Base-by-base conservation (phyloP, 2,329 filamentous ascomycete species). In the Colletotrichum lentis region DNA sequence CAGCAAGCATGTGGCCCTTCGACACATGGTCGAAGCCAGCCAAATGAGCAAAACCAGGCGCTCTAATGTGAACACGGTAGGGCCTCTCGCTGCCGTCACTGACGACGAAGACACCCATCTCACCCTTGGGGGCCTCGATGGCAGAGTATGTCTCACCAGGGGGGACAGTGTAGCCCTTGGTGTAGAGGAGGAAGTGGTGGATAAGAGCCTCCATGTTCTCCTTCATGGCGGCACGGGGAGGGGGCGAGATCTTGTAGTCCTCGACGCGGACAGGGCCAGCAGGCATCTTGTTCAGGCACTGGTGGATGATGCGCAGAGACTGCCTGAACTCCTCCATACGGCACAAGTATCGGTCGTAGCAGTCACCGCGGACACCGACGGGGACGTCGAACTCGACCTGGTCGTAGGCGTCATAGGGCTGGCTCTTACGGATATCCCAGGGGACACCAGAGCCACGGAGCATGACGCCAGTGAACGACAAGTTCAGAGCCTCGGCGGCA, bases 141-240 rank as follows among this genome's bases (percentile, higher is more conserved):
- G 91, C 95, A 54, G 91, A 94, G 86, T 99, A 99, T 6, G 96
- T 99, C 86, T 99, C 96, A 71, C 96, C 96, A 8, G 96, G 96
- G 50, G 96, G 96, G 4, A 99, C 96, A 52, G 93, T 88, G 82
- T 99, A 99, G 68, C 96, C 96, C 88, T 99, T 99, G 80, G 94
- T 98, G 85, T 95, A 99, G 62, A 99, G 90, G 73, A 99, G 84
- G 87, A 99, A 99, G 85, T 99, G 96, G 84, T 99, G 96, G 78
- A 99, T 99, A 50, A 99, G 88, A 46, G 96, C 94, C 84, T 99
- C 96, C 96, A 99, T 99, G 85, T 99, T 99, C 88, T 99, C 96
- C 88, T 99, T 99, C 96, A 99, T 99, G 76, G 96, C 96, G 52
- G 93, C 86, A 77, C 96, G 90, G n/a, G 96, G 96, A 70, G 96